Evolutionary conservation across 306 rosid species (phyloP), one percentile per base, ranked within the genome.

Genomic region (Boehmeria nivea): DNA sequence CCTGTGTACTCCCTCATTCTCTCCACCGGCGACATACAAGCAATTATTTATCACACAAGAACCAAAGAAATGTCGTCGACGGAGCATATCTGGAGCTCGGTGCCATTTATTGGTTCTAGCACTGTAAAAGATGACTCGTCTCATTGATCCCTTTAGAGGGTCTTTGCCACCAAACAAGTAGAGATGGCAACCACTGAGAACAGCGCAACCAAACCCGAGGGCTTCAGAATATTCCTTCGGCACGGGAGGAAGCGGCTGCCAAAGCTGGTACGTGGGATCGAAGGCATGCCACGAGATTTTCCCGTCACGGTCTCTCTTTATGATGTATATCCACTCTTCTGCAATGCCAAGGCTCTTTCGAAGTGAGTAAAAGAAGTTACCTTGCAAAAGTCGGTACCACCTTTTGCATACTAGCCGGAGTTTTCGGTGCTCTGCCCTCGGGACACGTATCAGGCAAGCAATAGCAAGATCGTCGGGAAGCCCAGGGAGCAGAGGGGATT

Each of bases 51-150:
- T 87, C 54, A 87, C 93, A 25, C 95, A 87, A 0, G 84, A 83
- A 44, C 93, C 95, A 67, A 83, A 87, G 43, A 87, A 81, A 58
- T 87, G 93, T 24, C 95, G 75, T 70, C 95, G 71, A 6, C 93
- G 86, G 63, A 83, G 95, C 95, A 87, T 87, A 60, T 87, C 95
- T 0, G 95, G 95, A 60, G 84, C 93, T 36, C 95, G 95, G 70
- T 87, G 86, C 95, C 95, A 87, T 74, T 87, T 87, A 68, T 87
- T 87, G 53, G 93, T 87, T 77, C 93, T 81, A 54, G 88, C 88
- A 65, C 63, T 83, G 49, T 87, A 87, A 72, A 78, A 83, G 21
- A 87, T 78, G 64, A 81, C 95, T 2, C 95, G 86, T 68, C 91
- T 76, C 95, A 87, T 87, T 51, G 93, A 83, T 24, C 93, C 95